Base-by-base conservation (phyloP, 257 asterid genomes). In the Avicennia marina region DNA sequence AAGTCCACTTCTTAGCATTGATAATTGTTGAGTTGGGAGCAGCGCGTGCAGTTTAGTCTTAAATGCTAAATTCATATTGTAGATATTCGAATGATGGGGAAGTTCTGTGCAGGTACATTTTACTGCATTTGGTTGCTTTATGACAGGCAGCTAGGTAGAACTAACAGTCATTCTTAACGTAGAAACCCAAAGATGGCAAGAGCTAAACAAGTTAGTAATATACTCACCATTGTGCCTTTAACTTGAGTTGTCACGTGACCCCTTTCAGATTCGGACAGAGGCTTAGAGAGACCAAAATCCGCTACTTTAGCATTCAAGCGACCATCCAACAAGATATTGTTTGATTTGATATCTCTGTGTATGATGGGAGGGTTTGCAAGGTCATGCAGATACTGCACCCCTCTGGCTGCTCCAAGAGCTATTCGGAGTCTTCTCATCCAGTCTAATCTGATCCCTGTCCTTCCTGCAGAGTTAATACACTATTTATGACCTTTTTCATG, bases 241-340 rank as follows among this genome's bases (percentile, higher is more conserved):
- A 93, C 97, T 77, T 93, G 95, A 68, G 98, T 93, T 51, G 97
- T 85, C 20, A 93, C 75, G 60, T 93, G 94, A 43, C 78, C 78
- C 70, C 49, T 67, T 21, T 83, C 97, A 11, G 72, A 43, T 45
- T 85, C 94, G 31, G 76, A 66, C 68, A 82, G 61, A 9, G 69
- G 90, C 77, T 86, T 89, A 20, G 97, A 91, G 72, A 93, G 83
- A 57, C 98, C 98, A 19, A 93, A 93, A 81, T 89, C 97, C 2
- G 97, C 94, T 34, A 89, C 97, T 84, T 89, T 86, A 4, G 98
- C 98, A 9, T 42, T 86, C 54, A 89, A 42, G 15, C 81, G 79
- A 17, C 83, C 84, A 39, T 93, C 98, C 40, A 93, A 66, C 75
- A 93, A 69, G 48, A 93, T 70, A 42, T 93, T 93, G 63, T 72